A percentile compares a stretch with the other conserved stretches of the same genome.
Conservation (phyloP, 306 rosid genomes). For the Lathyrus oleraceus region DNA sequence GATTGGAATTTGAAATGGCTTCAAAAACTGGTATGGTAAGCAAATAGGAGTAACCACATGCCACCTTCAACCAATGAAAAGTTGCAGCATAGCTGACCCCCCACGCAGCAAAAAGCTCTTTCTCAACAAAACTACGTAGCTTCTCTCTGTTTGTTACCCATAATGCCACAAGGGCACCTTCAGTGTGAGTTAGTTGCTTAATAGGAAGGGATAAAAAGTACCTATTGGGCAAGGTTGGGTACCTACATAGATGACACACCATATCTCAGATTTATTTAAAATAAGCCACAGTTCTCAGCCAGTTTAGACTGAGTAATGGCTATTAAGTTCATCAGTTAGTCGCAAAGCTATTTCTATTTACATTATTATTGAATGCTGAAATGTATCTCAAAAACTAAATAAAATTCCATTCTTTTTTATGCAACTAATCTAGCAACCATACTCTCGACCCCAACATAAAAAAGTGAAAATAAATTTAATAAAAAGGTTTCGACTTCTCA, state of each 20-base stretch:
- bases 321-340: slow-evolving; percentile 1
- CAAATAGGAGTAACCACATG: slow-evolving; percentile 22
- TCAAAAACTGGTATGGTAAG: slow-evolving; percentile 14
- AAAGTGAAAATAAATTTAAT: background rate
- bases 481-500: slow-evolving; percentile 1
- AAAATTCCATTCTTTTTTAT: background rate
- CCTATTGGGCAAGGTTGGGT: slow-evolving; percentile 79
- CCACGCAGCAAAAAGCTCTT: slow-evolving; percentile 87
- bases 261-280: background rate
- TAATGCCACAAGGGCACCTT: slow-evolving; percentile 83
- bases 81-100: slow-evolving; percentile 70
- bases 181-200: slow-evolving; percentile 67
- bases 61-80: slow-evolving; percentile 90
- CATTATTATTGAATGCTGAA: slow-evolving; percentile 9
- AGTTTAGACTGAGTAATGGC: slow-evolving; percentile 17
- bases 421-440: slow-evolving; percentile 1
- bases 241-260: slow-evolving; percentile 55
- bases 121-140: slow-evolving; percentile 72
- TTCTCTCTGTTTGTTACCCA: slow-evolving; percentile 98
- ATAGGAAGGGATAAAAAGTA: slow-evolving; percentile 78
- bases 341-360: background rate
- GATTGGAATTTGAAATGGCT: slow-evolving; percentile 37
- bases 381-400: background rate
- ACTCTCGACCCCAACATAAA: background rate
- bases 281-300: slow-evolving; percentile 16